Evolutionary conservation across 164 flowering plant species (phyloP), one percentile per base, ranked within the genome.

Genomic region (Vitis rupestris): DNA sequence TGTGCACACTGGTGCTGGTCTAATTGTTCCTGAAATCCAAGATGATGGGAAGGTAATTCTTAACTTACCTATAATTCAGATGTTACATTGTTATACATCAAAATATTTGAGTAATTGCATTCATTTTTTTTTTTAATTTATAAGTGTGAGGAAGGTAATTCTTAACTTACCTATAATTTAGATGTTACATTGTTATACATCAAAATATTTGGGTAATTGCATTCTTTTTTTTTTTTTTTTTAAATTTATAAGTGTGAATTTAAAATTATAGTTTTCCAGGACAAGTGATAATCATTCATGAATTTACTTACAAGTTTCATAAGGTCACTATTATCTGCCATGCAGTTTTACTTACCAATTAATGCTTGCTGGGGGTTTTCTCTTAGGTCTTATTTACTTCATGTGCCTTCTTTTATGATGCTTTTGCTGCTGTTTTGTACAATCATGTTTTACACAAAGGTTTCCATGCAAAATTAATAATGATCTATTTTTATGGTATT

Each of bases 1-100:
- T 3, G 66, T 96, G 29, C 94, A 93, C 70, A 96, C 99, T 74
- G 97, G 98, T 75, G 19, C 98, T 66, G 98, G 99, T 69, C 75
- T 96, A 15, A 96, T 96, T 80, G 85, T 96, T 72, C 97, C 97
- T 61, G 93, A 90, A 79, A 82, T 96, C 55, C 90, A 85, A 82
- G 90, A 89, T 55, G 91, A 93, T 83, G 97, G 95, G 62, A 74
- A 85, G 95, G 99, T 92, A 80, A 55, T 5, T 49, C 44, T 31
- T 31, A 31, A 19, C 19, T 5, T 5, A 31, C 6, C 37, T 5
- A 31, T 31, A 5, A 31, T 31, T 31, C 37, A 31, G 37, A 31
- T 31, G 37, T 31, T 5, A 31, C 37, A 31, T 31, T 31, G 37
- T 31, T 37, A 31, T 14, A 23, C 55, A 10, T 52, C 55, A 12